Evolutionary conservation across 1,139 yeast species (phyloP).

Genomic region (Saccharomyces uvarum): DNA sequence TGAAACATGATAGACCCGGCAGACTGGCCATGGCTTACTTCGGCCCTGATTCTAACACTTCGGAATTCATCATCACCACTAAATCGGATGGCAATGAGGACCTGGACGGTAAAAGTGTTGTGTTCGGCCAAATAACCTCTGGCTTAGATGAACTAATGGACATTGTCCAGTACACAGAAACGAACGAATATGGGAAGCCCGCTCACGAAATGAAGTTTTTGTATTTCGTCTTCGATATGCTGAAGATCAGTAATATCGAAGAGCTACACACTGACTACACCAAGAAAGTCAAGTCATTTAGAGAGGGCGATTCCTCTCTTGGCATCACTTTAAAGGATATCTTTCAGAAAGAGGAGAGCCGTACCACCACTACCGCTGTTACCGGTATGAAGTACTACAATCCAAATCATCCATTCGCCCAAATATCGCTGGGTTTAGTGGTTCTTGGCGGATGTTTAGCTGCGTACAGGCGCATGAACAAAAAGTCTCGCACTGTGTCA

Average conservation of each 20-base stretch:
- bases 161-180: conserved; percentile 44
- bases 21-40: conserved; percentile 71
- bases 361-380: neutral
- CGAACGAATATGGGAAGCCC: conserved; percentile 36
- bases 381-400: neutral
- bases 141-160: conserved; percentile 53
- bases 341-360: conserved; percentile 2
- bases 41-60: conserved; percentile 67
- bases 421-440: neutral
- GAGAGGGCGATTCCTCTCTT: conserved; percentile 14
- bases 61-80: conserved; percentile 65
- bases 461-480: neutral
- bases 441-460: neutral
- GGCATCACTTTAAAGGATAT: conserved; percentile 19
- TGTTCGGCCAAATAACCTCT: conserved; percentile 64
- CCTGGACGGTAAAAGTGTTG: conserved; percentile 64
- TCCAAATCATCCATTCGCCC: neutral
- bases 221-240: conserved; percentile 14
- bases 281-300: conserved; percentile 15
- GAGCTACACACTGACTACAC: conserved; percentile 18
- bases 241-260: conserved; percentile 12
- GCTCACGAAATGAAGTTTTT: conserved; percentile 39
- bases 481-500: neutral
- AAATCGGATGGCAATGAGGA: conserved; percentile 53
- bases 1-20: conserved; percentile 60